Evolutionary conservation across 768 basidiomycete species (phyloP).

Genomic region (Rhodocollybia butyracea): DNA sequence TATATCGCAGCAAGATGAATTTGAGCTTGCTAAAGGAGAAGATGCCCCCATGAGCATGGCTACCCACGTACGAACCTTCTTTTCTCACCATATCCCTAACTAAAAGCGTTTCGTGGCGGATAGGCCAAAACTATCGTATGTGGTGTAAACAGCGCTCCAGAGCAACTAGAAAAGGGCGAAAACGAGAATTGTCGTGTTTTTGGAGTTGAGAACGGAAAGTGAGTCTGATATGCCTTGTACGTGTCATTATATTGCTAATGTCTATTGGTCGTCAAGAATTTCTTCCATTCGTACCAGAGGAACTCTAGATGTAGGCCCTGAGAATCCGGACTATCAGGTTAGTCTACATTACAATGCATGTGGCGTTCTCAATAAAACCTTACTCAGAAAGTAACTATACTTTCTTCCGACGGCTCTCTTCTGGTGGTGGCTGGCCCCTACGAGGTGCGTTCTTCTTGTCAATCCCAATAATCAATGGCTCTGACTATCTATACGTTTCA

Average conservation of each 20-base stretch:
- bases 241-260: conserved; percentile 5
- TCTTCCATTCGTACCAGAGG: conserved; percentile 44
- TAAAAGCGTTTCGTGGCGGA: not conserved
- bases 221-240: conserved; percentile 16
- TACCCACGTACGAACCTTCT: conserved; percentile 42
- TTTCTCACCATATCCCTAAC: not conserved
- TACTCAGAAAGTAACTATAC: conserved; percentile 80
- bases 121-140: conserved; percentile 63
- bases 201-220: conserved; percentile 57
- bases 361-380: conserved; percentile 8
- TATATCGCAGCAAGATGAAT: conserved; percentile 60
- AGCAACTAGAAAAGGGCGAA: conserved; percentile 55
- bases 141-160: conserved; percentile 80
- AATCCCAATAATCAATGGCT: conserved; percentile 3
- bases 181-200: conserved; percentile 89
- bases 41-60: conserved; percentile 98
- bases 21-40: conserved; percentile 75
- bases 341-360: conserved; percentile 13
- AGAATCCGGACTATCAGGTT: conserved; percentile 84
- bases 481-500: conserved; percentile 6
- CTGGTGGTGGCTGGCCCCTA: conserved; percentile 73
- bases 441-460: conserved; percentile 45
- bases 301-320: conserved; percentile 54
- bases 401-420: conserved; percentile 66
- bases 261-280: conserved; percentile 45